Evolutionary conservation across 768 basidiomycete genomes (phyloP), one percentile per base, ranked within the genome.

Genomic region (Strobilomyces confusus): DNA sequence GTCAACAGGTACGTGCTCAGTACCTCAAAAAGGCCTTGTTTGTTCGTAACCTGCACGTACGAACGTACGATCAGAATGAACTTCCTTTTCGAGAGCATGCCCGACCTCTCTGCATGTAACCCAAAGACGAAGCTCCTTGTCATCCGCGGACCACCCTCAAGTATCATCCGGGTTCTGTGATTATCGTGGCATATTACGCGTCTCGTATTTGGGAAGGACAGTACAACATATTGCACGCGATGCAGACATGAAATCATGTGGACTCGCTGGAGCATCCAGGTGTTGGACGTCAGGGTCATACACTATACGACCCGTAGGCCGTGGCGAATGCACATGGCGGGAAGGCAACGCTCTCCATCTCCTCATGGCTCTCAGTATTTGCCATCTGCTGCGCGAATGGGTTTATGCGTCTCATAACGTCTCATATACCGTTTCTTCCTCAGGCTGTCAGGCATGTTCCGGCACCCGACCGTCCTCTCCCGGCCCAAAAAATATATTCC

Each of bases 81-180:
- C 48, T 51, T 49, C 51, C 48, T 51, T 62, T 59, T 62, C 41
- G 48, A 58, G 59, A 20, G 40, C 25, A 43, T 37, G n/a, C 49
- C 34, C 51, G 20, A 59, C 46, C 55, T 46, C 52, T 52, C 38
- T 46, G 45, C 32, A 7, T 49, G 53, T 23, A 61, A 59, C 44
- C 43, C 59, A 49, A 49, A 43, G 49, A 51, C 52, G 49, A 65
- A 53, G 51, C 33, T 58, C 55, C 64, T 48, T 47, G 38, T 59
- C 55, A 15, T 58, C 57, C 62, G 62, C 58, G 67, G 58, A 59
- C 56, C 56, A 54, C 51, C 50, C n/a, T 33, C 43, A 43, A 52
- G 51, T 15, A 37, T 59, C 36, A 47, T 57, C 34, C 62, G 49
- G 34, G 55, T 55, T 23, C 34, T 43, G 30, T 42, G 42, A 44